Evolutionary conservation across 2,329 filamentous ascomycete genomes (phyloP).

Genomic region (Diaporthe citriasiana): DNA sequence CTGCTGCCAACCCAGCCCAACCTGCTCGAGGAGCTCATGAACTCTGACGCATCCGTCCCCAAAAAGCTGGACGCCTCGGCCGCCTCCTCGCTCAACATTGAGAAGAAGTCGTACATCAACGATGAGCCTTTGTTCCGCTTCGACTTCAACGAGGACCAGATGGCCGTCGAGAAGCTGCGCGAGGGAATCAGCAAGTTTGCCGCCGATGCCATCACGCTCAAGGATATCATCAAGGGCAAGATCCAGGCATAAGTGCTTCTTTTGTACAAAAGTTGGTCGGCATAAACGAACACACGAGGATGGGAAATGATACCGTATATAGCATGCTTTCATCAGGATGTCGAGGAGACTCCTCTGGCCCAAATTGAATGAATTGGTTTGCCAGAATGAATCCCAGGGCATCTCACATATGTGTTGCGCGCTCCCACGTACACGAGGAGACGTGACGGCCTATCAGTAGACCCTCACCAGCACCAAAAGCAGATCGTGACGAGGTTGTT

Average conservation of each 20-base stretch:
- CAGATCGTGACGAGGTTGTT: neutral
- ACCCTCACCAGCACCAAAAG: neutral
- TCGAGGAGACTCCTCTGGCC: neutral
- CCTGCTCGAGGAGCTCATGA: conserved; percentile 93
- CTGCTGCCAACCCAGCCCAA: conserved; percentile 71
- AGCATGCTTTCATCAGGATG: conserved; percentile 26
- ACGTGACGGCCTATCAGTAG: no score
- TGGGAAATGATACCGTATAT: conserved; percentile 39
- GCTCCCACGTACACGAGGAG: neutral
- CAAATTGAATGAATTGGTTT: conserved; percentile 15
- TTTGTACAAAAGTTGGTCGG: conserved; percentile 7
- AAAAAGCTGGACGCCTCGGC: conserved; percentile 87
- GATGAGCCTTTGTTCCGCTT: conserved; percentile 95
- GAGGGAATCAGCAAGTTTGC: conserved; percentile 99
- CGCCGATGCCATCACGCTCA: conserved; percentile 93
- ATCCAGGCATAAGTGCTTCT: conserved; percentile 62
- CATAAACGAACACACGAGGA: conserved; percentile 12
- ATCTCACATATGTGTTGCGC: no score
- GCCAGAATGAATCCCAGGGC: neutral
- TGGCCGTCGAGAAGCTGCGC: conserved; percentile 99
- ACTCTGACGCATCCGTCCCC: conserved; percentile 84
- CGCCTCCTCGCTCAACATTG: conserved; percentile 78
- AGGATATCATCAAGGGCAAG: conserved; percentile 92
- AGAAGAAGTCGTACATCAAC: conserved; percentile 92
- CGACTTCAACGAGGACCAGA: conserved; percentile 99